Base-by-base conservation (phyloP, 2,329 filamentous ascomycete genomes). In the Ceratocystis variospora region DNA sequence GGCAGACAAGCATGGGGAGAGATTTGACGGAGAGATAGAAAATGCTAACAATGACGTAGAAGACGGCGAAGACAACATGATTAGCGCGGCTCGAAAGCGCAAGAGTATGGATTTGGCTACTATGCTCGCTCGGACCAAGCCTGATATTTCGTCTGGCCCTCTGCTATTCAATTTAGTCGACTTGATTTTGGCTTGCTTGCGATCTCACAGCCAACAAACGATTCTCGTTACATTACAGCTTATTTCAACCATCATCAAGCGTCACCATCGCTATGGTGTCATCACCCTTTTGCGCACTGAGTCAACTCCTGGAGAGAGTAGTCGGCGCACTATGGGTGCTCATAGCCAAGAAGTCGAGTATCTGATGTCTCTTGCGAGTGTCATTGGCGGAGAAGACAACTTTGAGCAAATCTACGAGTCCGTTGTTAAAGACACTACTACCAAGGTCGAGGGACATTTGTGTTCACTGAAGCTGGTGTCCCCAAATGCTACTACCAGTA, bases 141-240 rank as follows among this genome's bases (percentile, higher is more conserved):
- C 41, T 19, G 61, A 63, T 28, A 37, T 53, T 15, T 81, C 81
- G 31, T 82, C 81, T 31, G 94, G 92, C 1, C 94, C 94, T 0
- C 83, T 90, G 15, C 80, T 99, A 0, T 99, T 96, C 78, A 97
- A 95, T 73, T 79, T 99, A 8, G 89, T 95, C 28, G 94, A 99
- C 76, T 81, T 99, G 12, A 87, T 96, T 37, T 80, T 95, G 2
- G 89, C 91, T 45, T 96, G 92, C 72, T 79, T 96, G 31, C 83
- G 86, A 67, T 97, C 94, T 0, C 81, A 83, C 57, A 96, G 94
- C 71, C 83, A 88, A 64, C 92, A 96, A 73, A 97, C 94, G 0
- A 87, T 96, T 17, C 86, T 90, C 69, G 90, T 95, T 10, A 96
- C 93, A 0, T 79, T 99, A 59, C 91, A 93, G 70, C 80, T 99